Base-by-base conservation (phyloP, 352 stramenopile species). In the Heterotrichella gracilis region DNA sequence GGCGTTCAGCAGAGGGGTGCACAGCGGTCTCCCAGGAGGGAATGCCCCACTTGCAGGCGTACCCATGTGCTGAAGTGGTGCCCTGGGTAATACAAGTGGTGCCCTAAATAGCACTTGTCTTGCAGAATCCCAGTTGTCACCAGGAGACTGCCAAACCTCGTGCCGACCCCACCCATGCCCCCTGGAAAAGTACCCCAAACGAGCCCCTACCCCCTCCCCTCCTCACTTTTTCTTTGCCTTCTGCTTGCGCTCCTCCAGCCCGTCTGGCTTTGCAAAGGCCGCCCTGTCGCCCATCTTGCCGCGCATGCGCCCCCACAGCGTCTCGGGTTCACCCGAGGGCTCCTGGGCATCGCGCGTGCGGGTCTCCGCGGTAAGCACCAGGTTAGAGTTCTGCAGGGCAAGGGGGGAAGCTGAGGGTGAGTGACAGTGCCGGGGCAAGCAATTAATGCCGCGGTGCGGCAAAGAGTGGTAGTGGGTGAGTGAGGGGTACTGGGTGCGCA, bases 241-340 rank as follows among this genome's bases (percentile, higher is more conserved):
- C 19, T 72, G 41, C 23, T 73, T 69, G 19, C 19, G 24, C 25
- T 74, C 42, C 68, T 74, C 23, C 2, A 72, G 20, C 25, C 40
- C 71, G 3, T 72, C 24, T 17, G 68, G 70, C 0, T 68, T 22
- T 4, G 22, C 20, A 17, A 41, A 21, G 20, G 25, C 68, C 4
- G 63, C 68, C 13, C 69, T 13, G 53, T 74, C 71, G n/a, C 71
- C 71, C 71, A 74, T 74, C 23, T 39, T 70, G 19, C 20, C 25
- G 4, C 68, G 4, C 40, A 19, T 32, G 21, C 64, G 21, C 3
- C 63, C 71, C 0, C 25, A 9, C 40, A 74, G 22, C 40, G 68
- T 71, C 53, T 74, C 71, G 19, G 71, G 24, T 9, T 68, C 68
- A 64, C 71, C 71, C 25, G 68, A 69, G 22, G 71, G 71, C 4